Percentiles rank a stretch among this genome's conserved stretches.
phyloP scores from a whole-genome alignment of 129 eudicot species.

The Flaveria brownii region DNA sequence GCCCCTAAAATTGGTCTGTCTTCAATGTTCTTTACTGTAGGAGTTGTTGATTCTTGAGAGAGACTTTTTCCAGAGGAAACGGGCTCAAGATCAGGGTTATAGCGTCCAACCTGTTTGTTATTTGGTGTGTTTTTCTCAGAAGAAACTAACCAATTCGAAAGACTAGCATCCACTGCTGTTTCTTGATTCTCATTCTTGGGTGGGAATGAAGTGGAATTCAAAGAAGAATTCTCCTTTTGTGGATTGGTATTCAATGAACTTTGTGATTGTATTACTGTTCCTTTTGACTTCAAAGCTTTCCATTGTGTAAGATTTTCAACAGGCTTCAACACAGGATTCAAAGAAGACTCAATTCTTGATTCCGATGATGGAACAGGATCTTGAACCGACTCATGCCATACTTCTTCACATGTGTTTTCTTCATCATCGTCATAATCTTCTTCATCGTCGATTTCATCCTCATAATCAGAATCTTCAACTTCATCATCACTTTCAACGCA shows the following conservation, averaged over 20 bases:
- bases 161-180: slow-evolving; percentile 76
- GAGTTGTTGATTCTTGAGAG: slow-evolving; percentile 51
- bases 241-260: slow-evolving; percentile 27
- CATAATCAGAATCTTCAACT: slow-evolving; percentile 51
- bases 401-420: slow-evolving; percentile 42
- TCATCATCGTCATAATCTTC: slow-evolving; percentile 37
- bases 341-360: slow-evolving; percentile 38
- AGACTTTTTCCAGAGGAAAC: slow-evolving; percentile 40
- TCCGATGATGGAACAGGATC: slow-evolving; percentile 45
- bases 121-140: slow-evolving; percentile 36
- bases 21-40: slow-evolving; percentile 47
- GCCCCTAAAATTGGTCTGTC: slow-evolving; percentile 93
- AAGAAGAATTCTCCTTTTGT: slow-evolving; percentile 68
- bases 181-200: slow-evolving; percentile 49
- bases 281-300: slow-evolving; percentile 70
- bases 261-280: slow-evolving; percentile 15
- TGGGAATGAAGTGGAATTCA: slow-evolving; percentile 17
- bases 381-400: slow-evolving; percentile 48
- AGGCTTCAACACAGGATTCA: slow-evolving; percentile 73
- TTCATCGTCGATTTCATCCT: slow-evolving; percentile 45
- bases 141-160: slow-evolving; percentile 69
- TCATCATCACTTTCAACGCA: slow-evolving; percentile 85
- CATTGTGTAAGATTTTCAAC: slow-evolving; percentile 85
- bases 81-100: slow-evolving; percentile 35
- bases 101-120: slow-evolving; percentile 30